A percentile compares a stretch with the other conserved stretches of the same genome.
Conservation (phyloP, 1,284 basidiomycete species). For the Bondarzewia mesenterica region DNA sequence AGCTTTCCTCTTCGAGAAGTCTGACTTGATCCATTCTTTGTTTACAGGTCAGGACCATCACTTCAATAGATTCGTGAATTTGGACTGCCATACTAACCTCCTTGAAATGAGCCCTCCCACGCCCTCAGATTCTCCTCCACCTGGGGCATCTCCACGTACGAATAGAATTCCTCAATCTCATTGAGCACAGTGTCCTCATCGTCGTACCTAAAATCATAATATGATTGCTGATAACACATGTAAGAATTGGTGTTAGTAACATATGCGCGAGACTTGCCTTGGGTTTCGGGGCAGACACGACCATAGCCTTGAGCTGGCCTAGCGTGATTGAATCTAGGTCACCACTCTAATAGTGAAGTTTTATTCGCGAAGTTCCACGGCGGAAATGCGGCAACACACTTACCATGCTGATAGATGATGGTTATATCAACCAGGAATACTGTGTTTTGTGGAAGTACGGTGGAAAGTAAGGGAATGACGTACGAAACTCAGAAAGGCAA, state of each 20-base stretch:
- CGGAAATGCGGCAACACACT: not conserved
- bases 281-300: slow-evolving; percentile 62
- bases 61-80: not conserved
- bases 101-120: slow-evolving; percentile 78
- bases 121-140: slow-evolving; percentile 82
- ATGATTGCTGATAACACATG: slow-evolving; percentile 54
- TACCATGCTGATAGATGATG: too few relatives aligned
- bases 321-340: slow-evolving; percentile 68
- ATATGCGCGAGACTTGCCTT: slow-evolving; percentile 41
- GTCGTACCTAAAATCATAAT: slow-evolving; percentile 87
- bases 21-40: slow-evolving; percentile 78
- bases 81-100: slow-evolving; percentile 41
- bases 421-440: too few relatives aligned
- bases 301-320: slow-evolving; percentile 74
- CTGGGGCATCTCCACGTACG: slow-evolving; percentile 92
- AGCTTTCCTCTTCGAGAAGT: slow-evolving; percentile 51
- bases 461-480: too few relatives aligned
- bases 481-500: too few relatives aligned
- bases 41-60: slow-evolving; percentile 1
- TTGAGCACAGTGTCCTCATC: slow-evolving; percentile 94
- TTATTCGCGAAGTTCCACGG: not conserved
- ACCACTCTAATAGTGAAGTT: not conserved
- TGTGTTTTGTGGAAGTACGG: too few relatives aligned
- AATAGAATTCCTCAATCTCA: slow-evolving; percentile 98
- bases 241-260: slow-evolving; percentile 9